Conservation (phyloP, 164 flowering plant genomes). For the Stephania cephalantha region DNA sequence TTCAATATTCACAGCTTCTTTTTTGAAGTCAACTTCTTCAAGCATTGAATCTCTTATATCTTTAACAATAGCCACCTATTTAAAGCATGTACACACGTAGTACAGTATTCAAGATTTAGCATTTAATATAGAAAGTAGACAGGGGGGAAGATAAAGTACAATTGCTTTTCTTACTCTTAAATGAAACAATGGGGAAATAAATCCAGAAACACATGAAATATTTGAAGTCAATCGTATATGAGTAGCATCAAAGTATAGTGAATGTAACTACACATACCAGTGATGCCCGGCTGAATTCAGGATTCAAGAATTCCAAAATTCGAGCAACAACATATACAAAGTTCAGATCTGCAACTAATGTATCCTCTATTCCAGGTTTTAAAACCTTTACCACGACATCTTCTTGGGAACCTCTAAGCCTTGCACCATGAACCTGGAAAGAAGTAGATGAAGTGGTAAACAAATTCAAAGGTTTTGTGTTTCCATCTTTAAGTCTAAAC, state of each 20-base stretch:
- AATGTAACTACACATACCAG: slow-evolving; percentile 42
- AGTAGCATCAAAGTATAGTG: not conserved
- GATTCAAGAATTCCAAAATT: slow-evolving; percentile 83
- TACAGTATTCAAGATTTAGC: not conserved
- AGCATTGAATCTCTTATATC: slow-evolving; percentile 92
- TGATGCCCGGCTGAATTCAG: slow-evolving; percentile 78
- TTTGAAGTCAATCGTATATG: too few species aligned
- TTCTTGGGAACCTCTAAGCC: slow-evolving; percentile 63
- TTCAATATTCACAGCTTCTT: slow-evolving; percentile 85
- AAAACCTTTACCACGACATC: slow-evolving; percentile 93
- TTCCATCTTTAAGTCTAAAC: not conserved
- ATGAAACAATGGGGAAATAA: too few species aligned
- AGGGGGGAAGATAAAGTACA: not conserved
- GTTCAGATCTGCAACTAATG: slow-evolving; percentile 86
- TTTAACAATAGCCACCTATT: slow-evolving; percentile 81
- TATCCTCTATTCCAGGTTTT: slow-evolving; percentile 92
- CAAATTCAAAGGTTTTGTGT: not conserved
- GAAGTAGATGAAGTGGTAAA: slow-evolving; percentile 9
- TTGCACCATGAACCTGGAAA: slow-evolving; percentile 87
- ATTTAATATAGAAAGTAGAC: not conserved
- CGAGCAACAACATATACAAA: slow-evolving; percentile 84
- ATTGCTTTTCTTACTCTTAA: not conserved
- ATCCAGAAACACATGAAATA: not conserved
- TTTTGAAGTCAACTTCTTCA: slow-evolving; percentile 92
- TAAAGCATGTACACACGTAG: slow-evolving; percentile 15